Base-by-base conservation (phyloP, 1,284 basidiomycete species). In the Coniophora puteana region DNA sequence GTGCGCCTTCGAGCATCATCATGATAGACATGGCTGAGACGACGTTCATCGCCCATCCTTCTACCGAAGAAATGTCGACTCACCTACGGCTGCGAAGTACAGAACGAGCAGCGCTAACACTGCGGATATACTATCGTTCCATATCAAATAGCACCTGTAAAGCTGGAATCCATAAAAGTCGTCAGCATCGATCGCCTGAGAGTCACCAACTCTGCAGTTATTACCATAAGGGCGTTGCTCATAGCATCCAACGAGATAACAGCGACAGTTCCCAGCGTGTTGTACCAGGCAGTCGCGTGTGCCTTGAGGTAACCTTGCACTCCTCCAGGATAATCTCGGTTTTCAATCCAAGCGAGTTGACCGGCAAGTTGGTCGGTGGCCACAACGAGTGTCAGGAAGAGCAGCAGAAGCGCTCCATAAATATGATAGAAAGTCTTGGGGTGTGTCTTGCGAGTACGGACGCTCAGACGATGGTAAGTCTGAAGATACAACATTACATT, bases 21-120 rank as follows among this genome's bases (percentile, higher is more conserved):
- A 55, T 43, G 25, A 58, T 51, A 14, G 47, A 46, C 47, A 54
- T 43, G 1, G 48, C 52, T 53, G 29, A n/a, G n/a, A n/a, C 20
- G n/a, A 31, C n/a, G n/a, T 8, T 31, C 8, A 14, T n/a, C 14
- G 29, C 8, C 6, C 20, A n/a, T 7, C 8, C 29, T 8, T n/a
- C 14, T 18, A 8, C 14, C 8, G n/a, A 6, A 6, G 7, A 8
- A 14, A 31, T 8, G 7, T n/a, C n/a, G 6, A 8, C 29, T 8
- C n/a, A 31, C 29, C 29, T 8, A 31, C 29, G n/a, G 29, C 14
- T 8, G 7, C 7, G 6, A 31, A 8, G 29, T 31, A 31, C 14
- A 31, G 14, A n/a, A 31, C 14, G 20, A 18, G n/a, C 8, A 18
- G 29, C 8, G 20, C 14, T 8, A 18, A n/a, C 6, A 31, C 29